Base-by-base conservation (phyloP, 1,284 basidiomycete genomes). In the Ganoderma meredithae region DNA sequence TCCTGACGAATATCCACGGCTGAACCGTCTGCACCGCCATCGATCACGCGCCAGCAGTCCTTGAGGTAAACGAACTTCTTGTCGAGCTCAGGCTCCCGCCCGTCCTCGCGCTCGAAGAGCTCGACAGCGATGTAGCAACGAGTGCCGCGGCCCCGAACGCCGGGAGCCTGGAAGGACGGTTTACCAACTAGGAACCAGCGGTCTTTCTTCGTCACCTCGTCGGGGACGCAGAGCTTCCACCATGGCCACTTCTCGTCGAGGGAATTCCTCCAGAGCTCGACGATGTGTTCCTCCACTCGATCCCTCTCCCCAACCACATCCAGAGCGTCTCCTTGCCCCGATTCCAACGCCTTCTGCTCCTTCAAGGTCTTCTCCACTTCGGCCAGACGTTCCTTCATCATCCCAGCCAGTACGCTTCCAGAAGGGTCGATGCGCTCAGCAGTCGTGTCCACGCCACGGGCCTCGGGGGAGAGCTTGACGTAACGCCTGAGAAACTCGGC, bases 401-500 rank as follows among this genome's bases (percentile, higher is more conserved):
- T 49, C 47, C 10, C 25, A 3, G 22, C 47, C 10, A 49, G 22
- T 2, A 0, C 1, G 8, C 8, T 19, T 10, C 10, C 3, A 71
- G 9, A 0, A 12, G 63, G 64, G 4, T 47, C 13, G 12, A 71
- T 39, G 0, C 55, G 58, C 8, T 17, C 19, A 0, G 69, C 72
- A 3, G 70, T 65, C 0, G 66, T 27, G 39, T 73, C 72, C 40
- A 66, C 40, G 8, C 72, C 72, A 1, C 67, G 68, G 0, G 43
- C 19, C n/a, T 31, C 63, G 1, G 44, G 15, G 9, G 62, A 36
- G 2, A 67, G 25, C 2, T 62, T 63, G 6, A 59, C 15, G 39
- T 60, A 65, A 13, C 67, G 67, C 63, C 61, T 65, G 44, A 73
- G 40, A 64, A 75, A 73, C 10, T 68, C 53, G n/a, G 12, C 41